phyloP scores from a whole-genome alignment of 2,329 filamentous ascomycete genomes.

The Fusarium sp. region DNA sequence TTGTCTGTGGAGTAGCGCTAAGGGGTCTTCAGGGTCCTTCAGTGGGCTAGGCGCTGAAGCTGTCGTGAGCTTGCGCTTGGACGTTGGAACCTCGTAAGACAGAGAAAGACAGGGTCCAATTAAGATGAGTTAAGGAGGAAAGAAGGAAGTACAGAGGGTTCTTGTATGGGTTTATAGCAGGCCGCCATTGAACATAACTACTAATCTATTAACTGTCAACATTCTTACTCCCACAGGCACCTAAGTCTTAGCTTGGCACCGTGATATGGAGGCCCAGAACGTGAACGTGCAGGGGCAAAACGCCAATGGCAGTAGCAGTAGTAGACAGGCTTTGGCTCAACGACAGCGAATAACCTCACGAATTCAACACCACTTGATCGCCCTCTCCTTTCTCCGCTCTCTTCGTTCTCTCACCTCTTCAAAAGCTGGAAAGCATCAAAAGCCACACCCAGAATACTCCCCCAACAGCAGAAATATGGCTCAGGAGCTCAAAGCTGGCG shows the following conservation, averaged over 20 bases:
- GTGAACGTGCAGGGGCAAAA: constrained; percentile 39
- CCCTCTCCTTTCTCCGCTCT: constrained; percentile 38
- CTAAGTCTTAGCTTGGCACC: not conserved
- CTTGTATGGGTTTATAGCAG: not conserved
- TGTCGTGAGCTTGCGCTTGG: constrained; percentile 16
- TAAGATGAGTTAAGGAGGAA: constrained; percentile 2
- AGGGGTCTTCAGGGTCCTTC: constrained; percentile 13
- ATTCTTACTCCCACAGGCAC: not conserved
- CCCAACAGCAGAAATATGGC: constrained; percentile 27
- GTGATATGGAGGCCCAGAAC: constrained; percentile 12
- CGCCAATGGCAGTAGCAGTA: constrained; percentile 7
- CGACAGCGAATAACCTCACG: constrained; percentile 43
- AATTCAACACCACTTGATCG: constrained; percentile 35
- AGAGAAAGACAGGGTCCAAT: constrained; percentile 9
- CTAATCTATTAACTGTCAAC: not conserved
- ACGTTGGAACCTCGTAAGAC: not conserved
- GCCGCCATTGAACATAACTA: not conserved
- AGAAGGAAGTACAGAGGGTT: not conserved
- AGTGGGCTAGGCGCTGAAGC: constrained; percentile 25
- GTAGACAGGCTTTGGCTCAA: constrained; percentile 15
- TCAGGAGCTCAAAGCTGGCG: constrained; percentile 58
- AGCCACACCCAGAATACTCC: not conserved
- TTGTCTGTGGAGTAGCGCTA: constrained; percentile 17
- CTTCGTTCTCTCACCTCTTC: constrained; percentile 9
- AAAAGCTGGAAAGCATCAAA: constrained; percentile 12